Conservation (phyloP, 2,329 filamentous ascomycete species). For the Geosmithia morbida region DNA sequence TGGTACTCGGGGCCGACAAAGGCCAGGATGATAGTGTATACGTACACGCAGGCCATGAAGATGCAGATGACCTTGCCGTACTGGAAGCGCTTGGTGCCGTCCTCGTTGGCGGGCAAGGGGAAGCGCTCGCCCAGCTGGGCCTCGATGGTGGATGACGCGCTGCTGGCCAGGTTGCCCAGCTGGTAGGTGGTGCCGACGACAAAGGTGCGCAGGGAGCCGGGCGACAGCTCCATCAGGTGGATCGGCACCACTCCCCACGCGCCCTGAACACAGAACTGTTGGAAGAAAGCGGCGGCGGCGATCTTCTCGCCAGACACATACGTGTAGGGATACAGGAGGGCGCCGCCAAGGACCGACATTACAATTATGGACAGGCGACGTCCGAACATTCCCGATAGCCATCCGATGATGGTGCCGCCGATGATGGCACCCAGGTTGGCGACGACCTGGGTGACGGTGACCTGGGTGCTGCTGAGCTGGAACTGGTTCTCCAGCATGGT, state of each 20-base stretch:
- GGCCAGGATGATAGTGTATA: slow-evolving; percentile 44
- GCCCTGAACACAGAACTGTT: slow-evolving; percentile 56
- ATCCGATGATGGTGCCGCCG: slow-evolving; percentile 54
- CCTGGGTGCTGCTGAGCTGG: slow-evolving; percentile 32
- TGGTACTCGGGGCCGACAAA: slow-evolving; percentile 46
- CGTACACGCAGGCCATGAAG: slow-evolving; percentile 77
- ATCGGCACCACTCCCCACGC: slow-evolving; percentile 57
- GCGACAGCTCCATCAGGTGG: slow-evolving; percentile 61
- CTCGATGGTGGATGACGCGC: slow-evolving; percentile 61
- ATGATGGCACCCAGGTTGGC: slow-evolving; percentile 57
- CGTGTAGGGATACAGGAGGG: slow-evolving; percentile 71
- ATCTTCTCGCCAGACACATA: slow-evolving; percentile 48
- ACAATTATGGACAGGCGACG: slow-evolving; percentile 54
- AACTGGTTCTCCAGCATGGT: slow-evolving; percentile 45
- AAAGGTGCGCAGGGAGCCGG: slow-evolving; percentile 53
- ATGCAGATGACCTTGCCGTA: slow-evolving; percentile 82
- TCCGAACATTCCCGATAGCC: slow-evolving; percentile 53
- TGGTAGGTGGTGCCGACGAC: slow-evolving; percentile 64
- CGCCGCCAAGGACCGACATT: slow-evolving; percentile 52
- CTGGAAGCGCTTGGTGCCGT: slow-evolving; percentile 40
- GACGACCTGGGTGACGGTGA: slow-evolving; percentile 59
- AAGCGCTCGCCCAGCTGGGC: slow-evolving; percentile 61
- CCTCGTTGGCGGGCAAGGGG: slow-evolving; percentile 44
- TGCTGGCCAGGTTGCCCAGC: slow-evolving; percentile 60
- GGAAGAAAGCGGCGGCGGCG: slow-evolving; percentile 72